Evolutionary conservation across 176 grass and related monocot species (phyloP).

Genomic region (Typha latifolia): DNA sequence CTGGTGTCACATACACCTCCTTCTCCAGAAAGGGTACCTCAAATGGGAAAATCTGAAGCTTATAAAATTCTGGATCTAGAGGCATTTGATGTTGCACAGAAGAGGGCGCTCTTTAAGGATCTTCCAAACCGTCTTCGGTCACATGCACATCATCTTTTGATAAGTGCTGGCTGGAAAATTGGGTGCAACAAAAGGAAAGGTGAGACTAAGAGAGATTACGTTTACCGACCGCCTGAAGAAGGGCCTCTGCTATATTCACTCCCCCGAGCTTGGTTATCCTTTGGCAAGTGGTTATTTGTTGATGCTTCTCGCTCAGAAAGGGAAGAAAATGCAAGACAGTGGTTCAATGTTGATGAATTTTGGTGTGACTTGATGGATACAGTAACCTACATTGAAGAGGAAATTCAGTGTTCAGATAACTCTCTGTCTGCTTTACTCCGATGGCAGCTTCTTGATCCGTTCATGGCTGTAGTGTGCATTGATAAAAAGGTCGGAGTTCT

Average conservation of each 20-base stretch:
- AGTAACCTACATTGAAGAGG: constrained; percentile 35
- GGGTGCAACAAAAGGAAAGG: constrained; percentile 26
- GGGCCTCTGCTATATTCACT: constrained; percentile 36
- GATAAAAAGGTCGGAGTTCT: constrained; percentile 41
- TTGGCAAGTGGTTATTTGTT: constrained; percentile 47
- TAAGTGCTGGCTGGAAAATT: constrained; percentile 61
- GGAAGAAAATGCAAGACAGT: constrained; percentile 42
- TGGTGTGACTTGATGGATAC: constrained; percentile 53
- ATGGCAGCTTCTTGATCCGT: constrained; percentile 68
- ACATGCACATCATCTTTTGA: constrained; percentile 67
- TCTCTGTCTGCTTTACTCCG: constrained; percentile 39
- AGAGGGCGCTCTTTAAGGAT: constrained; percentile 7
- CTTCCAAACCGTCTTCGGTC: constrained; percentile 57
- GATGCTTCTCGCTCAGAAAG: constrained; percentile 14
- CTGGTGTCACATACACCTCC: constrained; percentile 23
- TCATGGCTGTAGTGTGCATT: constrained; percentile 63
- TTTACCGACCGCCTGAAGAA: constrained; percentile 33
- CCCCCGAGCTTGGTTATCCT: constrained; percentile 64
- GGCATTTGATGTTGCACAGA: constrained; percentile 19
- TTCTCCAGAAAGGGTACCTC: constrained; percentile 29
- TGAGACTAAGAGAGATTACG: constrained; percentile 31
- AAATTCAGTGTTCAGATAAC: constrained; percentile 24
- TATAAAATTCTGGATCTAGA: constrained; percentile 29
- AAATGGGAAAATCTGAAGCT: constrained; percentile 23
- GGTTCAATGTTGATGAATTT: constrained; percentile 47